Evolutionary conservation across 257 asterid species (phyloP), one percentile per base, ranked within the genome.

Genomic region (Fraxinus excelsior): DNA sequence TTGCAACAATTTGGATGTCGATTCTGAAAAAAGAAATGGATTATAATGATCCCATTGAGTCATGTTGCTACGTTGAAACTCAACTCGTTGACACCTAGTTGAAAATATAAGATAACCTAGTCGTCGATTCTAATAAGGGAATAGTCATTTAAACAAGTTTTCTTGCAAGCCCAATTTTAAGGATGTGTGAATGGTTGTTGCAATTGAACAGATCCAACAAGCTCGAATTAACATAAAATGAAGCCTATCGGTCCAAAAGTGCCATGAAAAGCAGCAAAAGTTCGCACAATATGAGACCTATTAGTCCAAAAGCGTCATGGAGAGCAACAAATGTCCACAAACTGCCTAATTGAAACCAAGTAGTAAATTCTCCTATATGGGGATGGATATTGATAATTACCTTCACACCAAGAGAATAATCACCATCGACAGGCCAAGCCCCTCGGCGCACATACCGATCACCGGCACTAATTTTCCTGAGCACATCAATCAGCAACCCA

Each of bases 401-500:
- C 85, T 62, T 62, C 23, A 74, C 51, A 62, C 82, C 81, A 32
- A 74, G 64, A 60, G 85, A 76, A 32, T 40, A 82, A 18, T 60
- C 69, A n/a, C 40, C 32, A 40, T 23, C 16, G n/a, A 11, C 44
- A 21, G 82, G 69, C 85, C 82, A 82, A 74, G 14, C 44, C 25
- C 80, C 74, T 4, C 67, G 23, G 25, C 82, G 76, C 44, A 82
- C 79, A 56, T 78, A 70, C 31, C 82, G 69, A 67, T 82, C 80
- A 5, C 71, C 82, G 8, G 81, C 74, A 79, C 84, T 83, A 40
- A 89, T 74, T 79, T 70, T 87, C 77, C 96, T 80, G 34, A 83
- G 31, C 51, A 89, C 87, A 46, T 84, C 90, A 74, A 90, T 74
- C 76, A 87, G 81, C 37, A 87, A 84, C 66, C 94, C 94, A 67